Base-by-base conservation (phyloP, 2,329 filamentous ascomycete species). In the Myriangium duriaei region DNA sequence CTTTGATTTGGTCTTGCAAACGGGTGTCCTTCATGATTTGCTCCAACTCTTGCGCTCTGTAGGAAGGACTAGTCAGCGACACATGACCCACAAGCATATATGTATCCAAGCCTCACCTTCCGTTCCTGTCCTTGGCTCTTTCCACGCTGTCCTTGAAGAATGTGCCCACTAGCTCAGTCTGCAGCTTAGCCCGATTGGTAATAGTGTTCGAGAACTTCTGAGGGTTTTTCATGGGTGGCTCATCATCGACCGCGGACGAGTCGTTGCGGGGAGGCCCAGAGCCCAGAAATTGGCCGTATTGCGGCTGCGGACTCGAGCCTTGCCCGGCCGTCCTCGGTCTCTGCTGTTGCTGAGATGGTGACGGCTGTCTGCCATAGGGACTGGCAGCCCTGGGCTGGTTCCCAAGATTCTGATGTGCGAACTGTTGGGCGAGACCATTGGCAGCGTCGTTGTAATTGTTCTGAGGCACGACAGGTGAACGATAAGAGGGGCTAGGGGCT, bases 131-230 rank as follows among this genome's bases (percentile, higher is more conserved):
- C 49, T 88, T 76, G 36, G 91, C 91, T 51, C 91, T 77, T 68
- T 94, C 88, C 40, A 98, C 92, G 58, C 88, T 96, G 62, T 98
- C 88, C 63, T 93, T 92, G 75, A 96, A 98, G 68, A 96, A 96
- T 51, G 75, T 71, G 53, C 74, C 74, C 46, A 79, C 74, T 47
- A 79, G 59, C 49, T 76, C 70, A 52, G 77, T 76, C 32, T 75
- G 73, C 38, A 76, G 69, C 54, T 76, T 76, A 18, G 74, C 71
- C 51, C 74, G 67, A 55, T 91, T 86, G 40, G 81, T 76, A 28
- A 92, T 81, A 54, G 82, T 83, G 54, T 92, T 84, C 3, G 86
- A 84, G 62, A 88, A 93, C 49, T 85, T 77, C 55, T 92, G 85
- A 1, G 86, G 81, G 33, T 82, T 81, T 47, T 75, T 72, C 51